These are phyloP conservation scores for Lentinula aciculospora DNA, from an alignment of 768 basidiomycete species.

Conservation along the genomic window DNA sequence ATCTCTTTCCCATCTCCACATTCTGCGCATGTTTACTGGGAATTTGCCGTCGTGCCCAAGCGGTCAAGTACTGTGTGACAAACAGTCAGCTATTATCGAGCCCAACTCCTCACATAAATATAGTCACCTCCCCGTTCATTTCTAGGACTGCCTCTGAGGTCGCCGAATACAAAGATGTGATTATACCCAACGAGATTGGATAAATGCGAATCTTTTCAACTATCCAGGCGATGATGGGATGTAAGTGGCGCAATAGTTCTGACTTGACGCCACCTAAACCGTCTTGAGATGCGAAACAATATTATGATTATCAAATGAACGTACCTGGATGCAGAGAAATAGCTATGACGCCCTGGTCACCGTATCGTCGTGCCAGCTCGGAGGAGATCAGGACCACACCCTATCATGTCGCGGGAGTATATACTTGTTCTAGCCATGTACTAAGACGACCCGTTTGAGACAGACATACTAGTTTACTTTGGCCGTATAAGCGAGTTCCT, in stretches of 20 bases:
- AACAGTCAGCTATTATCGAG: neutral
- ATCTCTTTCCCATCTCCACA: slow-evolving; percentile 13
- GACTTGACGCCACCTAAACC: slow-evolving; percentile 18
- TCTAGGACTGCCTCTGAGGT: slow-evolving; percentile 18
- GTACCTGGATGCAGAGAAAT: slow-evolving; percentile 25
- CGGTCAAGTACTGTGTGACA: slow-evolving; percentile 17
- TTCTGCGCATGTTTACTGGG: slow-evolving; percentile 15
- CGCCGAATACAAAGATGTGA: slow-evolving; percentile 21
- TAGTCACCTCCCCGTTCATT: slow-evolving; percentile 19
- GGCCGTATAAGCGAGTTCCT: slow-evolving; percentile 17
- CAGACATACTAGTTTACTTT: slow-evolving; percentile 34
- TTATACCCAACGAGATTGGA: slow-evolving; percentile 14
- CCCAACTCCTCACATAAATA: neutral
- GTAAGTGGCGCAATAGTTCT: slow-evolving; percentile 20
- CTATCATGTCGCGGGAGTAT: slow-evolving; percentile 9
- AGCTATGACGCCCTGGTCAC: slow-evolving; percentile 22
- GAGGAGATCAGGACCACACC: slow-evolving; percentile 22
- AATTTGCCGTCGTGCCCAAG: slow-evolving; percentile 19
- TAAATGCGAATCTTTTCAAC: slow-evolving; percentile 16
- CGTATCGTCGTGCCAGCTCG: slow-evolving; percentile 24
- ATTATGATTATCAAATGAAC: neutral
- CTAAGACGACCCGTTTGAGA: neutral
- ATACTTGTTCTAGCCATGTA: neutral
- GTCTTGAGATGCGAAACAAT: too few relatives aligned
- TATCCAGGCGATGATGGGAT: slow-evolving; percentile 14